Evolutionary conservation across 2,329 filamentous ascomycete species (phyloP), one percentile per base, ranked within the genome.

Genomic region (Sporothrix sp.): DNA sequence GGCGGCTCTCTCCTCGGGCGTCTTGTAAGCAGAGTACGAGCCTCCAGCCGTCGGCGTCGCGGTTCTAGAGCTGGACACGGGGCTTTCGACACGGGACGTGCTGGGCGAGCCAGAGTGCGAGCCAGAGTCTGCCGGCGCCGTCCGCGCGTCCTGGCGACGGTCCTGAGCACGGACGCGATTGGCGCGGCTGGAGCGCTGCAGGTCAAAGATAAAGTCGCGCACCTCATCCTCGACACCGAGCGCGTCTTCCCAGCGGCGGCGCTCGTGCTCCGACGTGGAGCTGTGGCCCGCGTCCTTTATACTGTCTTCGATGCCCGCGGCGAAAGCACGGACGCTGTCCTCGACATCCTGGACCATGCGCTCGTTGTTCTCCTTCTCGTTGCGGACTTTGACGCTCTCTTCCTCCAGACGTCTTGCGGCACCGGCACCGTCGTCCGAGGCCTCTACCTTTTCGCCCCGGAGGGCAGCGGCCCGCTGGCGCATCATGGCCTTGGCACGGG

Each of bases 401-500:
- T 94, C 86, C 65, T 97, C 93, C 14, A 97, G 68, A 30, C 93
- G 81, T 68, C 88, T 86, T 42, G 89, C 82, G 3, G 87, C 87
- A 56, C 86, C 87, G 23, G 78, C 75, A 56, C 90, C 84, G 57
- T 94, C 87, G 54, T 83, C 78, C 40, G 71, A 72, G 2, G 72
- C 66, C 33, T 87, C 81, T 42, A 84, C 71, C 63, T 90, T 89
- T 66, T 84, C 88, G 52, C 93, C 93, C 20, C 89, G 88, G 56
- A 98, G 71, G 16, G 93, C 91, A 51, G 93, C 93, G 58, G 93
- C 90, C 53, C 93, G 85, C 62, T 95, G 90, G 69, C 97, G 91
- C 93, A 98, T 98, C 82, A 96, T 95, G 35, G 91, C 91, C 69
- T 90, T 95, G 28, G 93, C 91, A 58, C 90, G 82, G 32, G 93